Evolutionary conservation across 345 rosid species (phyloP), one percentile per base, ranked within the genome.

Genomic region (Aegle marmelos): DNA sequence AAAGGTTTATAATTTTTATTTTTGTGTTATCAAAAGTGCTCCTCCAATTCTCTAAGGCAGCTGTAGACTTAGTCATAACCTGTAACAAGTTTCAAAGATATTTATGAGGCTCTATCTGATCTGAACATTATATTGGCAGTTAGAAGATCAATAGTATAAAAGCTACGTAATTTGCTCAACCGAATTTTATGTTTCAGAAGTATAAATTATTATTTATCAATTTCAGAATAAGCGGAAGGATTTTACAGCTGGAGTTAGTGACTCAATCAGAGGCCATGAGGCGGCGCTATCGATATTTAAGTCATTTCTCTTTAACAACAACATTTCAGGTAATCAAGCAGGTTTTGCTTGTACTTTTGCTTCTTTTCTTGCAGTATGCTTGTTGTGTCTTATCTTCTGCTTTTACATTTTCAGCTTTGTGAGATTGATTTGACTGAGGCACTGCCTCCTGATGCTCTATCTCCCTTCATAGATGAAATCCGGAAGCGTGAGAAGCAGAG

Each of bases 291-390:
- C 95, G 97, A 62, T 92, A 85, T 76, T 78, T 96, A 80, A 92
- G 98, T 86, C 99, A 96, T 83, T 94, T 94, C 82, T 91, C 99
- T 48, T 88, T 96, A 69, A 89, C 97, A 27, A 94, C 98, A 48
- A 86, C 93, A 48, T 91, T 90, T 83, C 97, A 90, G 92, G 99
- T 92, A 83, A 31, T 30, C 8, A 21, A 1, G 14, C 31, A 22
- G 34, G 3, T 74, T 85, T 72, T 68, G 31, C 24, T 39, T 53
- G 58, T 3, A 37, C 10, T 3, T 16, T 33, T 31, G 74, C 31
- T 61, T 25, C 14, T 21, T 41, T 64, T 31, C 19, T 58, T 17
- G 61, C 33, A 24, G 75, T 45, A 80, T 79, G 58, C 62, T 28
- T 73, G 8, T 59, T 58, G 24, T 67, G 75, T 53, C 68, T 41